These are phyloP conservation scores for Hibiscus mutabilis DNA, from an alignment of 345 rosid genomes.

Conservation along the genomic window DNA sequence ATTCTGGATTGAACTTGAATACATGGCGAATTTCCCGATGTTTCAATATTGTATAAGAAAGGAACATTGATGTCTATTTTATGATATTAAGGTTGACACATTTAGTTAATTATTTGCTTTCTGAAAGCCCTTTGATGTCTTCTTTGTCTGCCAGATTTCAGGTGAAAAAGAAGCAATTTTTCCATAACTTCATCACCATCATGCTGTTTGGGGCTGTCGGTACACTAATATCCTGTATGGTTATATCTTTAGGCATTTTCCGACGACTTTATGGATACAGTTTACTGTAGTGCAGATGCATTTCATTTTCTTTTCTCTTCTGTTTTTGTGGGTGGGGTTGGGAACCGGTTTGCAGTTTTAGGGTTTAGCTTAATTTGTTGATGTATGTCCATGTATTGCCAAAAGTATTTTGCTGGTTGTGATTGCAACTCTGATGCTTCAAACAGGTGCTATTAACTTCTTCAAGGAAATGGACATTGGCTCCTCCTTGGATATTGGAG, in stretches of 20 bases:
- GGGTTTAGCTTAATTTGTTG: not conserved
- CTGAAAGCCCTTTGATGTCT: not conserved
- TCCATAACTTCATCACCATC: slow-evolving; percentile 86
- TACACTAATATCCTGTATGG: slow-evolving; percentile 62
- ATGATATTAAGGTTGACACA: not conserved
- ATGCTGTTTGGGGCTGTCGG: slow-evolving; percentile 89
- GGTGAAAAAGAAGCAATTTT: slow-evolving; percentile 96
- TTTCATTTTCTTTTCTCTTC: not conserved
- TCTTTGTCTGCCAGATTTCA: slow-evolving; percentile 58
- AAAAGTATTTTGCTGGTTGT: slow-evolving; percentile 3
- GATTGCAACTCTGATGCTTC: slow-evolving; percentile 25
- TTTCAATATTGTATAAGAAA: not conserved
- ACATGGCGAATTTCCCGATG: not conserved
- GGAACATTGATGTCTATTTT: not conserved
- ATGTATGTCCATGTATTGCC: not conserved
- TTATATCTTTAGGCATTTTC: slow-evolving; percentile 65
- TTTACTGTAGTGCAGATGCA: slow-evolving; percentile 6
- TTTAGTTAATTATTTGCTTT: not conserved
- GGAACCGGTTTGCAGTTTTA: too few relatives aligned
- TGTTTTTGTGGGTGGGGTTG: too few relatives aligned
- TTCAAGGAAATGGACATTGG: slow-evolving; percentile 34
- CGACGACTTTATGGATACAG: not conserved
- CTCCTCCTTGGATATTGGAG: slow-evolving; percentile 63
- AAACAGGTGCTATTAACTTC: too few relatives aligned
- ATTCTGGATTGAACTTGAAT: not conserved